These are phyloP conservation scores for Suillus spraguei DNA, from an alignment of 768 basidiomycete genomes.

Conservation along the genomic window DNA sequence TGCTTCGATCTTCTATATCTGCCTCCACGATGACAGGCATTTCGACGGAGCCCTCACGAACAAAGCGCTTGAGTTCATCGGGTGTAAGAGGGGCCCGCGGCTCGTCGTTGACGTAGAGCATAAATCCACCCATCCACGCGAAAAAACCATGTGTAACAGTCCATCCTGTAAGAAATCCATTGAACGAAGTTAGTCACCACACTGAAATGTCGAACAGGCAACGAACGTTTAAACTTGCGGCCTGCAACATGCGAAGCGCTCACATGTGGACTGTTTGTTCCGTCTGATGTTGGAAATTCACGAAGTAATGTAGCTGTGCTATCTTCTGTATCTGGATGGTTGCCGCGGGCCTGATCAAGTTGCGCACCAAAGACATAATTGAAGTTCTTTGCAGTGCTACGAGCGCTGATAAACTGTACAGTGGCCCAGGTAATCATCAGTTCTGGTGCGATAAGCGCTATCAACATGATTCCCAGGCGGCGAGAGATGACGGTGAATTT, in stretches of 20 bases:
- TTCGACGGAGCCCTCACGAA: too few relatives aligned
- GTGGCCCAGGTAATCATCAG: too few relatives aligned
- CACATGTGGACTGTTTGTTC: neutral
- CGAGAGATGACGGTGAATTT: too few relatives aligned
- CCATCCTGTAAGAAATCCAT: conserved; percentile 2
- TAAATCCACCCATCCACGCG: conserved; percentile 20
- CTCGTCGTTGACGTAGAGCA: neutral
- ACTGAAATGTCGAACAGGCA: neutral
- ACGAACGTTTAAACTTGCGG: neutral
- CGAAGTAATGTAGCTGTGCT: neutral
- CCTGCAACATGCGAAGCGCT: neutral
- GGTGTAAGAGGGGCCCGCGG: too few relatives aligned
- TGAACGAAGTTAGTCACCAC: neutral
- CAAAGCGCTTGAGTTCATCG: too few relatives aligned
- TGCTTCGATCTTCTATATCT: too few relatives aligned
- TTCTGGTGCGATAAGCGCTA: too few relatives aligned
- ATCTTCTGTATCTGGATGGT: neutral
- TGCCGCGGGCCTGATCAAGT: neutral
- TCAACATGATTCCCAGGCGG: too few relatives aligned
- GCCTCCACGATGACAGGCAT: too few relatives aligned
- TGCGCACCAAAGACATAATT: too few relatives aligned
- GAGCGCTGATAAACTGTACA: too few relatives aligned
- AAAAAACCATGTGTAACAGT: conserved; percentile 20
- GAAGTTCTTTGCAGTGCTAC: too few relatives aligned
- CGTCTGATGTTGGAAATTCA: neutral